Conservation (phyloP, 2,329 filamentous ascomycete genomes). For the Xylaria sp. region DNA sequence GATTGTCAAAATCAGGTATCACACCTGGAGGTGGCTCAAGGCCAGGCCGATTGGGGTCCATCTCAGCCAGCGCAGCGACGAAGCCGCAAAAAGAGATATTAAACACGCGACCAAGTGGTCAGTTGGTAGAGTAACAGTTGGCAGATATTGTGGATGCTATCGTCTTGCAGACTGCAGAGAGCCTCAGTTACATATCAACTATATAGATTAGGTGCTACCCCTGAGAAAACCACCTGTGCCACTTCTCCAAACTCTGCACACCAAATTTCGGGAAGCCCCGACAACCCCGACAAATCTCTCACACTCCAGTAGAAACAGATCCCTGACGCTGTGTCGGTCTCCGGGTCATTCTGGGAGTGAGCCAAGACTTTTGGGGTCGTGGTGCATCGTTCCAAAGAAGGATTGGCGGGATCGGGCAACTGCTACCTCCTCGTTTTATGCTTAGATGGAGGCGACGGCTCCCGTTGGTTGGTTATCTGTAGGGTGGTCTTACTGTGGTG, state of each 20-base stretch:
- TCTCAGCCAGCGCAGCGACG: not conserved
- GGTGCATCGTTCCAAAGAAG: conserved; percentile 6
- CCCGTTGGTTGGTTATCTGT: not conserved
- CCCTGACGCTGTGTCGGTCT: not conserved
- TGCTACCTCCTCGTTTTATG: conserved; percentile 16
- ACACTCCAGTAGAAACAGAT: not conserved
- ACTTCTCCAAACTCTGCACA: not conserved
- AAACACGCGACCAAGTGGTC: not conserved
- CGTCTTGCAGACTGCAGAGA: not conserved
- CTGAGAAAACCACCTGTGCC: conserved; percentile 1
- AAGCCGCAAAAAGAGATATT: not conserved
- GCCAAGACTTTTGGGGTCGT: conserved; percentile 11
- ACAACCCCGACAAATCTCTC: conserved; percentile 6
- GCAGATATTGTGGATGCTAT: not conserved
- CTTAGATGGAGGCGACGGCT: not conserved
- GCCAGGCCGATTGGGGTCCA: conserved; percentile 9
- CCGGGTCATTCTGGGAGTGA: not conserved
- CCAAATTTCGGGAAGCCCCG: not conserved
- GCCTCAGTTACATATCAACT: not conserved
- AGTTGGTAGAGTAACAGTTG: not conserved
- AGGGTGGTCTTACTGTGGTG: conserved; percentile 8
- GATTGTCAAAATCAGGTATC: not conserved
- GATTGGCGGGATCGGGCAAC: conserved; percentile 6
- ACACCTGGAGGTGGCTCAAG: conserved; percentile 7
- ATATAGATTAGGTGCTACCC: not conserved